Conservation (phyloP, 1,139 yeast species). For the Yarrowia galli region DNA sequence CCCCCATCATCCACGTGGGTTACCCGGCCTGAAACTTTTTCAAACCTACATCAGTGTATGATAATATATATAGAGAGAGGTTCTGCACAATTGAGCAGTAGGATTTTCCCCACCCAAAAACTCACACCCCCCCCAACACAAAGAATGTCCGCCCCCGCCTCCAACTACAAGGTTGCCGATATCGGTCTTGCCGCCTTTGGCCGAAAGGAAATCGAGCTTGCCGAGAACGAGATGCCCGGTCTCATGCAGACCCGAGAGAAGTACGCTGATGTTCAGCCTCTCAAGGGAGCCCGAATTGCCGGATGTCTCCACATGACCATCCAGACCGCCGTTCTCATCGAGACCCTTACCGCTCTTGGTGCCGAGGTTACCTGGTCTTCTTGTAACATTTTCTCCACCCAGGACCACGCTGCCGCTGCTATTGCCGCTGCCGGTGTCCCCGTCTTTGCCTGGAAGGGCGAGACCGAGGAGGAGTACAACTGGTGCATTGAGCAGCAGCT, state of each 20-base stretch:
- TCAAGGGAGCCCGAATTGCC: constrained; percentile 98
- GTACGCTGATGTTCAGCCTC: constrained; percentile 92
- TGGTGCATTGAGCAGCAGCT: constrained; percentile 99
- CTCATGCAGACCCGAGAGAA: constrained; percentile 95
- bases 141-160: constrained; percentile 50
- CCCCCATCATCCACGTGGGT: constrained; percentile 8
- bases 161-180: constrained; percentile 95
- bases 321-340: constrained; percentile 99
- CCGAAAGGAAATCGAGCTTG: constrained; percentile 98
- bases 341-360: constrained; percentile 96
- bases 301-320: constrained; percentile 99
- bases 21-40: constrained; percentile 36
- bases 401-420: constrained; percentile 99
- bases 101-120: background rate
- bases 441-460: constrained; percentile 99
- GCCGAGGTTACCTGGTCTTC: constrained; percentile 99
- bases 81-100: background rate
- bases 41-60: background rate
- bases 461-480: constrained; percentile 98
- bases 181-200: constrained; percentile 99
- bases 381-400: constrained; percentile 99
- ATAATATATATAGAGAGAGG: background rate
- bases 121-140: background rate
- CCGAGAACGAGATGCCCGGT: constrained; percentile 99
- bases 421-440: constrained; percentile 99